Evolutionary conservation across 2,329 filamentous ascomycete species (phyloP), one percentile per base, ranked within the genome.

Genomic region (Neobulgaria alba): DNA sequence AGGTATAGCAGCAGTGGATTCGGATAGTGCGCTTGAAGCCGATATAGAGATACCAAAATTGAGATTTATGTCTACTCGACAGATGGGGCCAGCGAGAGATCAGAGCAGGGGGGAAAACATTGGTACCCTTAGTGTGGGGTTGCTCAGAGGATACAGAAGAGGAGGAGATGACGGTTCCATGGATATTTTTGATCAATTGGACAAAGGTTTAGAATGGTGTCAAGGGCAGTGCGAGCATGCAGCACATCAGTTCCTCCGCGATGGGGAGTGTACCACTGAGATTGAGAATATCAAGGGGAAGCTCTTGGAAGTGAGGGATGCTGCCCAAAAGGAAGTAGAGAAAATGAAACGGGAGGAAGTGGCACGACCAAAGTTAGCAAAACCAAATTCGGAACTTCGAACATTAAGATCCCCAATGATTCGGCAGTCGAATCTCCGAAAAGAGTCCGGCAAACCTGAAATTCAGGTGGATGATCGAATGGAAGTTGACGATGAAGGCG

Each of bases 201-300:
- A 95, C 58, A 84, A 82, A 57, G 75, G 77, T 1, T 68, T 95
- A 18, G 88, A 95, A 57, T 75, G 77, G 48, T 83, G 86, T 4
- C 87, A 95, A 60, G 73, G 73, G 41, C 75, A 88, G 53, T 93
- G 85, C 59, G 89, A 95, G 64, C 79, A 80, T 39, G 89, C 84
- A 2, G 89, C 89, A 0, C 88, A 94, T 57, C 85, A 93, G 56
- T 87, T 92, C 46, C 69, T 95, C n/a, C 78, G 89, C 17, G 83
- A 88, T 39, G 89, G 88, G 9, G 82, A 92, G 55, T 95, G 89
- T 62, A 73, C 69, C n/a, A 73, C 77, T 14, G 86, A 94, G 60
- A 72, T 95, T 29, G 68, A 70, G 18, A 80, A 77, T 34, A 82
- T 89, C 39, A 56, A 57, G 36, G 33, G 30, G 29, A 51, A 48